Percentiles rank a stretch among this genome's conserved stretches.
These are phyloP conservation scores for Saturnispora bothae DNA, from an alignment of 805 yeast genomes.

Conservation along the genomic window DNA sequence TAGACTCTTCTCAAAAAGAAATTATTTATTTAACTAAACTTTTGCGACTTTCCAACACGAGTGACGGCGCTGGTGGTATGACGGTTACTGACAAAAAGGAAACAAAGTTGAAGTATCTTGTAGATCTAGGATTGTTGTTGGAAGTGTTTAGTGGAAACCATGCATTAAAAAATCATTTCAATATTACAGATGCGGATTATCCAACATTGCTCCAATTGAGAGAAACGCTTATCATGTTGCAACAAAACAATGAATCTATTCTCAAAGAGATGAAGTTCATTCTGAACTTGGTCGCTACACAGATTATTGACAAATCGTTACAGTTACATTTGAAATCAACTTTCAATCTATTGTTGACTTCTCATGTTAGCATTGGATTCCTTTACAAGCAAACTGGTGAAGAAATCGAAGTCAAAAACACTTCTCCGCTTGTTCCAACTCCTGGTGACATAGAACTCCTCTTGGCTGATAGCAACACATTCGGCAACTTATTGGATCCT, in stretches of 20 bases:
- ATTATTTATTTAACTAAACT: conserved; percentile 5
- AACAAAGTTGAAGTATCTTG: conserved; percentile 3
- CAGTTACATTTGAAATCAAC: background rate
- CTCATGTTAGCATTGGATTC: conserved; percentile 7
- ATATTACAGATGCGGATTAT: background rate
- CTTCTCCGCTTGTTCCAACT: background rate
- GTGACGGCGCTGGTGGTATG: background rate
- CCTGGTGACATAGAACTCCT: background rate
- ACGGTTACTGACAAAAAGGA: background rate
- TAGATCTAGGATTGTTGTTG: conserved; percentile 4
- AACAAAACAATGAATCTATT: background rate
- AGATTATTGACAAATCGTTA: background rate
- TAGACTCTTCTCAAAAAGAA: conserved; percentile 4
- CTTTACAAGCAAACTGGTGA: conserved; percentile 2
- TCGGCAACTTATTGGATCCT: too few species aligned
- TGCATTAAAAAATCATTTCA: background rate
- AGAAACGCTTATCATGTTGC: background rate
- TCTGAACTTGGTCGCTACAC: background rate
- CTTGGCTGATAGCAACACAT: background rate
- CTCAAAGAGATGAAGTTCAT: conserved; percentile 1
- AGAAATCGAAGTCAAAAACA: background rate
- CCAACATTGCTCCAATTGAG: background rate
- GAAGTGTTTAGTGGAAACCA: conserved; percentile 1
- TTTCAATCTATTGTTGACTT: background rate
- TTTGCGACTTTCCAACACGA: background rate